These are phyloP conservation scores for Botrytis squamosa DNA, from an alignment of 2,329 filamentous ascomycete genomes.

Conservation along the genomic window DNA sequence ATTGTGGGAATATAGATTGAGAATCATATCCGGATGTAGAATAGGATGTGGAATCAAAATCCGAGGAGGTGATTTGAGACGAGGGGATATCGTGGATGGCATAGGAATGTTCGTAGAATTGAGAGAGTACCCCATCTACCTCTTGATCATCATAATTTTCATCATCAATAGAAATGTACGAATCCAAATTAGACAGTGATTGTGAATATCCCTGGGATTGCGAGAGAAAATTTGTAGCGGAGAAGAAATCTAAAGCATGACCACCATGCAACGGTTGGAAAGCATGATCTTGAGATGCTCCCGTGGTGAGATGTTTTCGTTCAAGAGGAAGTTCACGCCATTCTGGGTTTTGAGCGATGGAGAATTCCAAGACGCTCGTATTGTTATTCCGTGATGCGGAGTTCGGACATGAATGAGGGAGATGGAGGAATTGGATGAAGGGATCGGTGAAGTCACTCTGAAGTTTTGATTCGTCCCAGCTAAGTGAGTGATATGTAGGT, in stretches of 20 bases:
- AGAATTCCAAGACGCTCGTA: conserved; percentile 13
- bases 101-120: conserved; percentile 79
- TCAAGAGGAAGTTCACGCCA: conserved; percentile 57
- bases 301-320: conserved; percentile 48
- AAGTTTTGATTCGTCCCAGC: conserved; percentile 54
- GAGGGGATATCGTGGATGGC: conserved; percentile 64
- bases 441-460: conserved; percentile 47
- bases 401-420: conserved; percentile 18
- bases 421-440: conserved; percentile 43
- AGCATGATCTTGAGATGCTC: conserved; percentile 49
- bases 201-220: conserved; percentile 2
- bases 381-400: conserved; percentile 17
- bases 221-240: conserved; percentile 38
- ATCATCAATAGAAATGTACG: conserved; percentile 8
- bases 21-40: conserved; percentile 40
- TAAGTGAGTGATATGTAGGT: conserved; percentile 53
- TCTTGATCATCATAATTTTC: conserved; percentile 20
- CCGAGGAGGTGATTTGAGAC: conserved; percentile 53
- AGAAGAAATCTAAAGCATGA: conserved; percentile 47
- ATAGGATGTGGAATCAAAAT: conserved; percentile 37
- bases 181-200: neutral
- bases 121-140: conserved; percentile 47
- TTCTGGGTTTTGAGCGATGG: conserved; percentile 22
- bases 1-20: conserved; percentile 10
- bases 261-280: conserved; percentile 38